A percentile compares a stretch with the other conserved stretches of the same genome.
These are phyloP conservation scores for Inga leiocalycina DNA, from an alignment of 306 rosid species.

Conservation along the genomic window DNA sequence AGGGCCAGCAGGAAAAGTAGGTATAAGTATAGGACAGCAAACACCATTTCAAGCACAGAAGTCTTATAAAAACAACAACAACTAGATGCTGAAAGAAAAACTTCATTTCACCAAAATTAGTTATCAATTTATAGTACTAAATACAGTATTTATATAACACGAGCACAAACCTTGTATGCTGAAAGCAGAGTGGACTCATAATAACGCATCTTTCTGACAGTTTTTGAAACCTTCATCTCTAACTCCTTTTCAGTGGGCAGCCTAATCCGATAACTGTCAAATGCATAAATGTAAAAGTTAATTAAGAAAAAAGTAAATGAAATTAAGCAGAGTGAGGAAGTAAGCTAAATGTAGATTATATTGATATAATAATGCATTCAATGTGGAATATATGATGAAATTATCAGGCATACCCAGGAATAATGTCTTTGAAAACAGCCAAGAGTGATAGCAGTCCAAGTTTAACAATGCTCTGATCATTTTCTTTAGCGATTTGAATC, in stretches of 20 bases:
- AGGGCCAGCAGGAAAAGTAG: slow-evolving; percentile 13
- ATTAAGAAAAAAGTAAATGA: slow-evolving; percentile 12
- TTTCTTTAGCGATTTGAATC: slow-evolving; percentile 71
- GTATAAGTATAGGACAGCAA: slow-evolving; percentile 11
- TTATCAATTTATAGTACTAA: slow-evolving; percentile 2
- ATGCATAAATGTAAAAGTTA: slow-evolving; percentile 18
- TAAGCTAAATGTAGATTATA: not conserved
- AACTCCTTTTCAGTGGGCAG: slow-evolving; percentile 95
- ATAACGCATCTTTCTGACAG: slow-evolving; percentile 80
- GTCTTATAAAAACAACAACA: slow-evolving; percentile 5
- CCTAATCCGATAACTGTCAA: slow-evolving; percentile 84
- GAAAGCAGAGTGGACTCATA: slow-evolving; percentile 93
- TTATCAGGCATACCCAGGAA: slow-evolving; percentile 73
- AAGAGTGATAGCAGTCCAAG: slow-evolving; percentile 90
- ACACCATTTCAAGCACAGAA: slow-evolving; percentile 25
- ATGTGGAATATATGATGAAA: slow-evolving; percentile 24
- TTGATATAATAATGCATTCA: slow-evolving; percentile 11
- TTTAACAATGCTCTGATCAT: slow-evolving; percentile 66
- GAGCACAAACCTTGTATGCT: slow-evolving; percentile 75
- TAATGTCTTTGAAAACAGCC: slow-evolving; percentile 88
- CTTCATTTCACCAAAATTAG: slow-evolving; percentile 12
- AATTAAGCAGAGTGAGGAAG: not conserved
- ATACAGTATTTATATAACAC: slow-evolving; percentile 7
- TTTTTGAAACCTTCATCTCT: slow-evolving; percentile 93
- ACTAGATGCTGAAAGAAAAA: slow-evolving; percentile 13